These are phyloP conservation scores for Colletotrichum tanaceti DNA, from an alignment of 2,329 filamentous ascomycete species.

Conservation along the genomic window DNA sequence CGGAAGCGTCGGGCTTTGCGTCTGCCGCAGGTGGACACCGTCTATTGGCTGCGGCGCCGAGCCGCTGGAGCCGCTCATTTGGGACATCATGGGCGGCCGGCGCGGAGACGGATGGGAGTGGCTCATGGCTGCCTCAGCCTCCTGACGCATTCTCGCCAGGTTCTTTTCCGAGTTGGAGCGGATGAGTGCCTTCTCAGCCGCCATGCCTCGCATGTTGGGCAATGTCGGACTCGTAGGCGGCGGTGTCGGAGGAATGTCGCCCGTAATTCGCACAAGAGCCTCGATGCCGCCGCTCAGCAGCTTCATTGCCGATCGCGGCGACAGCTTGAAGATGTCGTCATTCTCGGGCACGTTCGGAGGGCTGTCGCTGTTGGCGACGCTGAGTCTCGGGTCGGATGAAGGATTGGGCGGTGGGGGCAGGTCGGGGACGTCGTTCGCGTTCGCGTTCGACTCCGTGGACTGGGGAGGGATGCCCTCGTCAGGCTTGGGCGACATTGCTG, in stretches of 20 bases:
- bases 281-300: slow-evolving; percentile 80
- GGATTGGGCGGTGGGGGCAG: slow-evolving; percentile 59
- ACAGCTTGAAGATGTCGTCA: slow-evolving; percentile 79
- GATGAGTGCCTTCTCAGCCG: slow-evolving; percentile 71
- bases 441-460: slow-evolving; percentile 22
- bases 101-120: slow-evolving; percentile 17
- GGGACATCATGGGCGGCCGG: slow-evolving; percentile 34
- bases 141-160: slow-evolving; percentile 58
- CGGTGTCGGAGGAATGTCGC: slow-evolving; percentile 85
- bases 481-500: slow-evolving; percentile 29
- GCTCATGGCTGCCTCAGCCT: slow-evolving; percentile 48
- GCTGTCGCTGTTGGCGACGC: slow-evolving; percentile 43
- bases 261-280: slow-evolving; percentile 76
- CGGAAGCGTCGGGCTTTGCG: slow-evolving; percentile 50
- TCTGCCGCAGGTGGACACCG: slow-evolving; percentile 38
- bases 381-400: slow-evolving; percentile 52
- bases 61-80: slow-evolving; percentile 34
- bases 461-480: slow-evolving; percentile 41
- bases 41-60: slow-evolving; percentile 37
- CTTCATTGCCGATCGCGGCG: slow-evolving; percentile 79
- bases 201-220: slow-evolving; percentile 73
- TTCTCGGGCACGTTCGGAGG: slow-evolving; percentile 49
- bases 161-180: slow-evolving; percentile 68
- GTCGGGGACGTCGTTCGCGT: slow-evolving; percentile 46
- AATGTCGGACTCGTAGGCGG: slow-evolving; percentile 72